Percentiles rank a stretch among this genome's conserved stretches.
Conservation (phyloP, 305 asterid species). For the Rubia peregrina region DNA sequence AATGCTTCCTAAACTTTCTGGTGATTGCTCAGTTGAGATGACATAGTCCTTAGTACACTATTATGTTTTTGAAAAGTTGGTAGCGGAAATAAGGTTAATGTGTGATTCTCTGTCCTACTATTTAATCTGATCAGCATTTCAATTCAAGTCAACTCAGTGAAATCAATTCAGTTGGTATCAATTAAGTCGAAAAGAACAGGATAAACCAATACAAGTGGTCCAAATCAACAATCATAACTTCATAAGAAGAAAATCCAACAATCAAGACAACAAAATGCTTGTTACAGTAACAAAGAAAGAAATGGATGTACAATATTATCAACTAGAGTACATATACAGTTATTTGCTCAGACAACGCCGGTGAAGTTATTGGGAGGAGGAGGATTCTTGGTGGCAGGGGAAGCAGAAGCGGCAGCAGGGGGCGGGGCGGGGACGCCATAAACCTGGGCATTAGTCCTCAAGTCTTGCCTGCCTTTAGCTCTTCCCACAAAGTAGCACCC, state of each 20-base stretch:
- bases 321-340: not conserved
- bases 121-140: too few relatives aligned
- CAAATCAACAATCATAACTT: not conserved
- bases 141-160: too few relatives aligned
- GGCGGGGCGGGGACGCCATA: constrained; percentile 36
- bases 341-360: not conserved
- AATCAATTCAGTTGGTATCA: not conserved
- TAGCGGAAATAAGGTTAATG: not conserved
- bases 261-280: not conserved
- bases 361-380: not conserved
- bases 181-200: not conserved
- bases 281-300: not conserved
- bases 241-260: not conserved
- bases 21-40: not conserved
- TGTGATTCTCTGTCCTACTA: too few relatives aligned
- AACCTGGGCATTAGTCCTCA: constrained; percentile 30
- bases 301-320: not conserved
- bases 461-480: constrained; percentile 36
- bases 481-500: constrained; percentile 39
- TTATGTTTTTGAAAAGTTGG: not conserved
- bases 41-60: not conserved
- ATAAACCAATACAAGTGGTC: not conserved
- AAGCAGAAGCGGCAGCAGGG: constrained; percentile 10
- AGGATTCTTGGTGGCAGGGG: not conserved
- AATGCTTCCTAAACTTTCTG: not conserved